These are phyloP conservation scores for Yamagishiella unicocca DNA, from an alignment of 139 green algal genomes.

Conservation along the genomic window DNA sequence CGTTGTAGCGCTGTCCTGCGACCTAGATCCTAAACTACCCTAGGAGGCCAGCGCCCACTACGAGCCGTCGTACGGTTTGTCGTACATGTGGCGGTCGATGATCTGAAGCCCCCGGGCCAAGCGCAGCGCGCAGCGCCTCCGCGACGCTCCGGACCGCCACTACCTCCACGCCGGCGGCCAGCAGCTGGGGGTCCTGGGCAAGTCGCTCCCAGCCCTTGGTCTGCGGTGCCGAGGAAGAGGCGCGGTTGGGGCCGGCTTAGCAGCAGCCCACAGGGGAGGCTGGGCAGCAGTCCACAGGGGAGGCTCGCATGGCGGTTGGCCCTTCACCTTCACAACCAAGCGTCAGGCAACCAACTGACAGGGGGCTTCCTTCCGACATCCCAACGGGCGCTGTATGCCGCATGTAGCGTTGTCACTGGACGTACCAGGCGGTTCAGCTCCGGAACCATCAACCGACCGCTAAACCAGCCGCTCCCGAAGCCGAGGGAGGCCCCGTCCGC, in stretches of 20 bases:
- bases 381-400: no score
- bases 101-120: constrained; percentile 11
- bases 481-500: neutral
- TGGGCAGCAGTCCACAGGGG: neutral
- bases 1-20: no score
- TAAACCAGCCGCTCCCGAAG: no score
- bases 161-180: constrained; percentile 1
- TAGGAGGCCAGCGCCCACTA: neutral
- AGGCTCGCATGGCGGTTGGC: no score
- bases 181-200: neutral
- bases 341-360: no score
- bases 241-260: no score
- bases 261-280: neutral
- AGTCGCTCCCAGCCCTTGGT: constrained; percentile 12
- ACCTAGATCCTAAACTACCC: neutral
- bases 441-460: no score
- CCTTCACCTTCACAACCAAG: no score
- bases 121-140: constrained; percentile 46
- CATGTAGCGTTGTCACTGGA: no score
- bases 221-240: neutral
- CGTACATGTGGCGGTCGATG: constrained; percentile 6
- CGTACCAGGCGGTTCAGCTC: neutral
- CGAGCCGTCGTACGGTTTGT: neutral
- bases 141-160: constrained; percentile 12
- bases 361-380: no score